Evolutionary conservation across 2,329 filamentous ascomycete species (phyloP).

Genomic region (Fusarium nematophilum): DNA sequence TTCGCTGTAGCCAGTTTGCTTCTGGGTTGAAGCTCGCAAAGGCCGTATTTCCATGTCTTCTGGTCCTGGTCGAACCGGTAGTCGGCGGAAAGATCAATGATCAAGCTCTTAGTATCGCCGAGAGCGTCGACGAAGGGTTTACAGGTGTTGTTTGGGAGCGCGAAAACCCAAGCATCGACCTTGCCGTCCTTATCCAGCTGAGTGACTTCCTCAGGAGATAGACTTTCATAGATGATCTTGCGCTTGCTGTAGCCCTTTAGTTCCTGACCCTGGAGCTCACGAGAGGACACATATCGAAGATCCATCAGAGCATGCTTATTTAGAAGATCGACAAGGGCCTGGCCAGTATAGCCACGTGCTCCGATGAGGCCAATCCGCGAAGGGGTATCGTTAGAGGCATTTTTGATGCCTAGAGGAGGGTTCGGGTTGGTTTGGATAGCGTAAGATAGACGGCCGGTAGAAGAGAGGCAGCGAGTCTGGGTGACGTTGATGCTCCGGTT

Average conservation of each 20-base stretch:
- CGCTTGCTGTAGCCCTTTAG: conserved; percentile 92
- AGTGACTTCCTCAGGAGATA: conserved; percentile 86
- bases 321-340: conserved; percentile 87
- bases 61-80: conserved; percentile 79
- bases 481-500: conserved; percentile 7
- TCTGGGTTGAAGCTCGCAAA: conserved; percentile 82
- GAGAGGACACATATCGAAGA: conserved; percentile 89
- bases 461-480: conserved; percentile 11
- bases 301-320: conserved; percentile 92
- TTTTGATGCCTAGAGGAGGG: conserved; percentile 88
- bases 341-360: conserved; percentile 92
- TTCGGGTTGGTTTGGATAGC: conserved; percentile 75
- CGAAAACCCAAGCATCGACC: conserved; percentile 98
- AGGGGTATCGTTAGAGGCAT: conserved; percentile 82
- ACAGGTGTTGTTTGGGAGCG: conserved; percentile 93
- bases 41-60: conserved; percentile 77
- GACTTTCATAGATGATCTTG: conserved; percentile 91
- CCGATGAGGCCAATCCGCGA: conserved; percentile 89
- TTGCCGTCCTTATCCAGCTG: conserved; percentile 85
- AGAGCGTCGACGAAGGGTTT: conserved; percentile 93
- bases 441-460: conserved; percentile 1
- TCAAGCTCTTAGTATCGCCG: conserved; percentile 71
- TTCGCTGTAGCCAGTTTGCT: conserved; percentile 80
- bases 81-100: conserved; percentile 96
- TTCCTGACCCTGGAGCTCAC: conserved; percentile 88